Conservation (phyloP, 306 rosid genomes). For the Pyrus communis region DNA sequence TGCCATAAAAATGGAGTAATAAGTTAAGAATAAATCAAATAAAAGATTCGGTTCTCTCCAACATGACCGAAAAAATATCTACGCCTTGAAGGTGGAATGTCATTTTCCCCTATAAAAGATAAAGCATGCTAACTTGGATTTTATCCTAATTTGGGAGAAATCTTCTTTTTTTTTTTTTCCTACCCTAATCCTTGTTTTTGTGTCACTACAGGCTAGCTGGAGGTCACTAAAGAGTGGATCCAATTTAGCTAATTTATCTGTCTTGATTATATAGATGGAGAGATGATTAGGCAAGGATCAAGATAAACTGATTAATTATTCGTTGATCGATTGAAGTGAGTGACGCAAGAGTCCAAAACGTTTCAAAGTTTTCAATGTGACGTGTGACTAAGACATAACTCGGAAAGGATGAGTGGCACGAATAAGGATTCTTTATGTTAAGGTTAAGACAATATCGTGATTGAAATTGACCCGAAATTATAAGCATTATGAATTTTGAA, state of each 20-base stretch:
- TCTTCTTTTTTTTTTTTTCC: background rate
- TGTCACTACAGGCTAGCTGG: background rate
- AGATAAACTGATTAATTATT: background rate
- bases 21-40: background rate
- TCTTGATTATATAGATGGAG: background rate
- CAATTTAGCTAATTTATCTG: background rate
- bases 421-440: background rate
- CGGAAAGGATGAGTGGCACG: background rate
- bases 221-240: background rate
- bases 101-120: background rate
- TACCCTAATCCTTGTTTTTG: background rate
- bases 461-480: background rate
- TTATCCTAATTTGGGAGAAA: background rate
- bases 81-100: background rate
- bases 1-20: background rate
- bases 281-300: background rate
- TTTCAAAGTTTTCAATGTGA: background rate
- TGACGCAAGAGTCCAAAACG: background rate
- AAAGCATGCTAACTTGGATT: background rate
- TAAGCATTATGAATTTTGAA: background rate
- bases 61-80: too few relatives aligned
- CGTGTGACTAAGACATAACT: background rate
- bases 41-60: too few relatives aligned
- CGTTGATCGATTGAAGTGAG: background rate
- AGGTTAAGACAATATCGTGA: background rate